Evolutionary conservation across 768 basidiomycete species (phyloP), one percentile per base, ranked within the genome.

Genomic region (Leccinellum rugosiceps): DNA sequence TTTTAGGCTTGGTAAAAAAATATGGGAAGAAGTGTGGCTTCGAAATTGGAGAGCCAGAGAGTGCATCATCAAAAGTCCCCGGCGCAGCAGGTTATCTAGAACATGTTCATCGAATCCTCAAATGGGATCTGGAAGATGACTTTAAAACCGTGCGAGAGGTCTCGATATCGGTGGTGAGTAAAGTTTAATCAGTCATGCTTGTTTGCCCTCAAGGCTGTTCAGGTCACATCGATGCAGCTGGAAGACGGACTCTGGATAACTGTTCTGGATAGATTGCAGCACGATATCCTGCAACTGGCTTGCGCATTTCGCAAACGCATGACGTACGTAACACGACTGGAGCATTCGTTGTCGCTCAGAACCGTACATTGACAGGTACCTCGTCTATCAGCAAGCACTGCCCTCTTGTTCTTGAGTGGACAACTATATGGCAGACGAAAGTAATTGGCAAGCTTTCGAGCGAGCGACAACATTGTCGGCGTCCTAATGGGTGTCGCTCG

Each of bases 401-500:
- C 71, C 64, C 43, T 67, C 70, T 25, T 68, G 72, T 45, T 71
- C 61, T 48, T 73, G 74, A 32, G 73, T 68, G 52, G 64, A 73
- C 15, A 60, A 71, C 4, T 71, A 80, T 56, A 65, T 76, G 30
- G 72, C 72, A 56, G 81, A 78, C 64, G 79, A 76, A 62, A 72
- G 34, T 19, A 63, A 68, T 61, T 81, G 91, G 74, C 69, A 76
- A 56, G 73, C 77, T 17, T 71, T 95, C 19, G 71, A 76, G 28
- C 19, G 71, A 76, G 28, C 31, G 95, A 98, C 66, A 65, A 68
- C 34, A 85, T 96, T 13, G 78, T 90, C 51, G 94, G 92, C 58
- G 93, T 97, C 34, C 82, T 93, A 47, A 92, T 97, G 55, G 88
- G 85, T 7, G 79, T 93, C 3, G 87, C 94, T n/a, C 82, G 93